Conservation (phyloP, 2,329 filamentous ascomycete species). For the Emericellopsis cladophorae region DNA sequence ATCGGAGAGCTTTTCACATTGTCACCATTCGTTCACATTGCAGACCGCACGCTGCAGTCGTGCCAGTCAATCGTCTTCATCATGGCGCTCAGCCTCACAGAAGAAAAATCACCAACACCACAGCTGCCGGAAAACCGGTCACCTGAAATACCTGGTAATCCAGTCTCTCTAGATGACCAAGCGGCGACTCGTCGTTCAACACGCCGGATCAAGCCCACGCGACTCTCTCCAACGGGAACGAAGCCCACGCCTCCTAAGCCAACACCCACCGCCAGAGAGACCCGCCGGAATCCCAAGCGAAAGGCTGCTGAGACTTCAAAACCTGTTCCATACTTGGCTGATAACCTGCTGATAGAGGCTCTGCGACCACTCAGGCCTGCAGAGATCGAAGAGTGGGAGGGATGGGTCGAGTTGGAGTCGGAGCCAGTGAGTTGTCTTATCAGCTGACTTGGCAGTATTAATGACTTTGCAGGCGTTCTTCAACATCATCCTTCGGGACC, state of each 20-base stretch:
- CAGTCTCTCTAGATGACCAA: not conserved
- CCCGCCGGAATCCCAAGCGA: constrained; percentile 28
- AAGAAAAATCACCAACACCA: not conserved
- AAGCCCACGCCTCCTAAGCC: not conserved
- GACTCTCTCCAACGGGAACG: no score
- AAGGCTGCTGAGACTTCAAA: constrained; percentile 21
- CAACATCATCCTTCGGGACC: constrained; percentile 68
- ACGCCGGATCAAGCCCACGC: no score
- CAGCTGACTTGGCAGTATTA: not conserved
- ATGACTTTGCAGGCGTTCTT: constrained; percentile 55
- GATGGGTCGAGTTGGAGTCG: constrained; percentile 78
- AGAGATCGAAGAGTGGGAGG: constrained; percentile 51
- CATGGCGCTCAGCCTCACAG: not conserved
- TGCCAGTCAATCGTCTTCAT: not conserved
- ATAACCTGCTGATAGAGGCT: constrained; percentile 22
- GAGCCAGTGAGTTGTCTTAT: constrained; percentile 55
- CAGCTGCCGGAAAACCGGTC: no score
- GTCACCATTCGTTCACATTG: no score
- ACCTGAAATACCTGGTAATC: not conserved
- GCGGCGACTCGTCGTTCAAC: no score
- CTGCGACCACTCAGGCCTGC: constrained; percentile 32
- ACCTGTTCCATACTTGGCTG: constrained; percentile 1
- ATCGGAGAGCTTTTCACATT: no score
- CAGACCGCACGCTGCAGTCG: no score
- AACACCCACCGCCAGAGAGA: constrained; percentile 3